phyloP scores from a whole-genome alignment of 2,329 filamentous ascomycete species.

The Alternaria alternata region DNA sequence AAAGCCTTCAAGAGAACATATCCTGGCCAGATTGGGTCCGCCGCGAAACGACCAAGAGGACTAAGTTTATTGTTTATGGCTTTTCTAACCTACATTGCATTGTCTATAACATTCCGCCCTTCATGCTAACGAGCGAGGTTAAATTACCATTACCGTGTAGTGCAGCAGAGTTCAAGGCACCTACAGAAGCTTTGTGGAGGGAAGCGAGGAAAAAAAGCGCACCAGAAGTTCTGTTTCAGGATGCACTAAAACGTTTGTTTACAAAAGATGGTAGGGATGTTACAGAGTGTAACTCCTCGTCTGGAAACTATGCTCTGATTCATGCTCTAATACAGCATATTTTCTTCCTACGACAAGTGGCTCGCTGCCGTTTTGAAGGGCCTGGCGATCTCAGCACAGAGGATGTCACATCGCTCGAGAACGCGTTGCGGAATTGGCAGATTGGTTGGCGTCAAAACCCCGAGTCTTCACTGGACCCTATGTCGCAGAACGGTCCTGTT shows the following conservation, averaged over 20 bases:
- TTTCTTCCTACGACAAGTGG: slow-evolving; percentile 69
- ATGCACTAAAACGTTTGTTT: slow-evolving; percentile 46
- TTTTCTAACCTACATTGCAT: slow-evolving; percentile 69
- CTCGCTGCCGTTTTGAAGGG: slow-evolving; percentile 45
- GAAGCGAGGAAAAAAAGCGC: slow-evolving; percentile 37
- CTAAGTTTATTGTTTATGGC: slow-evolving; percentile 65
- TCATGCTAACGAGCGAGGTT: slow-evolving; percentile 64
- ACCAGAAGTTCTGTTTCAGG: slow-evolving; percentile 42
- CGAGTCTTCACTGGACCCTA: slow-evolving; percentile 58
- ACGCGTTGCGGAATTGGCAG: slow-evolving; percentile 55
- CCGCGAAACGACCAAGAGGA: slow-evolving; percentile 62
- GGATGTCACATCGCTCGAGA: slow-evolving; percentile 54
- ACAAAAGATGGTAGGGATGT: slow-evolving; percentile 43
- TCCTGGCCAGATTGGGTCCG: slow-evolving; percentile 63
- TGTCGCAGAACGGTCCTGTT: slow-evolving; percentile 66
- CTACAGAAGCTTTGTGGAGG: slow-evolving; percentile 60
- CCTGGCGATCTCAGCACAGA: slow-evolving; percentile 44
- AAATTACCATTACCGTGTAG: slow-evolving; percentile 63
- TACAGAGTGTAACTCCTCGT: slow-evolving; percentile 42
- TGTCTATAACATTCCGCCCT: slow-evolving; percentile 68
- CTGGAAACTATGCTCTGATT: slow-evolving; percentile 74
- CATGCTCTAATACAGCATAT: slow-evolving; percentile 77
- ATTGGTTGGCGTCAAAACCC: slow-evolving; percentile 51
- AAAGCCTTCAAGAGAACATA: slow-evolving; percentile 65
- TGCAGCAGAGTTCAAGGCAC: slow-evolving; percentile 64